phyloP scores from a whole-genome alignment of 1,284 basidiomycete species.

The Volvariella volvacea region DNA sequence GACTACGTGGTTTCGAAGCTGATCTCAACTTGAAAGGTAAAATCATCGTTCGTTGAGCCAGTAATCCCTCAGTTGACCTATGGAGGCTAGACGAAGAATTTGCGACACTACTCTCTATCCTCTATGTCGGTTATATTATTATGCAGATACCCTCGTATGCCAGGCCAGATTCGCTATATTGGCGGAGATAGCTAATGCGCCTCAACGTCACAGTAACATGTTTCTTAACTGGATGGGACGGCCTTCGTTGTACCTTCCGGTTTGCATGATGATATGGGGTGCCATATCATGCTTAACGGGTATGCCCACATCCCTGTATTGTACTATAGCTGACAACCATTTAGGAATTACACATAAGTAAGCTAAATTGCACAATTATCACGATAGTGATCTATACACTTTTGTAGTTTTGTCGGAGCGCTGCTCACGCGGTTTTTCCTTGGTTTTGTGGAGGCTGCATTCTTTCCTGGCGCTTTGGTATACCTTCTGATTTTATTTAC shows the following conservation, averaged over 20 bases:
- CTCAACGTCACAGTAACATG: conserved; percentile 53
- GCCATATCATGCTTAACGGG: conserved; percentile 58
- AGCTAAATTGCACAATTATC: conserved; percentile 1
- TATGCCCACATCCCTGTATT: conserved; percentile 10
- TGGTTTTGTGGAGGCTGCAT: conserved; percentile 66
- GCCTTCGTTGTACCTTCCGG: conserved; percentile 69
- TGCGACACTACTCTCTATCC: conserved; percentile 63
- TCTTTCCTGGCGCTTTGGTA: conserved; percentile 61
- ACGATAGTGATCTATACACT: conserved; percentile 2
- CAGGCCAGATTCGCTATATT: too few species aligned
- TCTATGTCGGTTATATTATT: conserved; percentile 75
- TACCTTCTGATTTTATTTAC: conserved; percentile 7
- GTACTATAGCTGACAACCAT: too few species aligned
- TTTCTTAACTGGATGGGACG: conserved; percentile 64
- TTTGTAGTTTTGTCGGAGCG: conserved; percentile 55
- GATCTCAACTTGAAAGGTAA: conserved; percentile 51
- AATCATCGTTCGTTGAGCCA: background rate
- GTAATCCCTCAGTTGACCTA: background rate
- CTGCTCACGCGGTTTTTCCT: conserved; percentile 74
- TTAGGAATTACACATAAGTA: conserved; percentile 35
- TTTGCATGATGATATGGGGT: conserved; percentile 71
- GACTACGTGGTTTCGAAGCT: conserved; percentile 53
- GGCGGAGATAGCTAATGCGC: too few species aligned
- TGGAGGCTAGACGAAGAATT: conserved; percentile 34
- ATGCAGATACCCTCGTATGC: conserved; percentile 76